Evolutionary conservation across 768 basidiomycete species (phyloP), one percentile per base, ranked within the genome.

Genomic region (Lentinula sp.): DNA sequence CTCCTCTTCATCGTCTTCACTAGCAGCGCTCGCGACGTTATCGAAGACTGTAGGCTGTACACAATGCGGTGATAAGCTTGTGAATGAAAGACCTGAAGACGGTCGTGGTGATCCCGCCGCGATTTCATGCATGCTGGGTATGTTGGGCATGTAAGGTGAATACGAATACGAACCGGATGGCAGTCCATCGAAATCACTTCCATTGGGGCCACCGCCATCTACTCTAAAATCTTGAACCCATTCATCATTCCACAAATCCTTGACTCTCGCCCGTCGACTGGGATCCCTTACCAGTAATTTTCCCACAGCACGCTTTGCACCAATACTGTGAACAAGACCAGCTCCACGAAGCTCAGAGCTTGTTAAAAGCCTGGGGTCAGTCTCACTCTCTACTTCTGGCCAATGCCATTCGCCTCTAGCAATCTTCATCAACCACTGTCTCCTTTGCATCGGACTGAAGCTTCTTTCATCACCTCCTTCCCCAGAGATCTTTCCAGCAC

Each of bases 321-420:
- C 82, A 13, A 69, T 69, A 62, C 76, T 76, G 66, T 73, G 43
- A 70, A 76, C 72, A 34, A 82, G 69, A 43, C 66, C 59, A 52
- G 63, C 70, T 4, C 78, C 78, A 59, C 70, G 68, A 52, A 78
- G 66, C 64, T 75, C 75, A 35, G 67, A 73, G 5, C 68, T 69
- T 8, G 65, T 72, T 6, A 32, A 39, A 59, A 7, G 3, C 15
- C 23, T 35, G 5, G 34, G 23, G 11, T 18, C 13, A 32, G 8
- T 59, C 40, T 35, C n/a, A 15, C 2, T 59, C 40, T 34, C 63
- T 63, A 32, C 52, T 39, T 67, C 70, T 46, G 90, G 89, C 91
- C 90, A 96, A 57, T 76, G 68, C 72, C 86, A 95, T 68, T 91
- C 87, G 48, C 86, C 89, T 68, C 84, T 82, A 13, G 92, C 93